A percentile compares a stretch with the other conserved stretches of the same genome.
phyloP scores from a whole-genome alignment of 768 basidiomycete genomes.

The Dentipellis sp. region DNA sequence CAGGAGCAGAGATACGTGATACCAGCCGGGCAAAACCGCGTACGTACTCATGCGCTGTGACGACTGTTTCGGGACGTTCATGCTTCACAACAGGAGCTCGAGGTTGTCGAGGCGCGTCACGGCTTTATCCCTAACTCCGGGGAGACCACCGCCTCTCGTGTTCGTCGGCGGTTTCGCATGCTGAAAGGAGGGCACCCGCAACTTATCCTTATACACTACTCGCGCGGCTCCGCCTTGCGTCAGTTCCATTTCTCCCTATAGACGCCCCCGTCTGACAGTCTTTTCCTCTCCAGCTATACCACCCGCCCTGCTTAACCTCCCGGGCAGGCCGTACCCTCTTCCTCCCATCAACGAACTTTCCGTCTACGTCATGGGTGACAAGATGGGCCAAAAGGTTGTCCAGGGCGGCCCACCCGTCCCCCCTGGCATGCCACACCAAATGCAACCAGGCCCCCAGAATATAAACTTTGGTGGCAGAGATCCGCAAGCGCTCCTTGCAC shows the following conservation, averaged over 20 bases:
- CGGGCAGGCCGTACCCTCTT: conserved; percentile 65
- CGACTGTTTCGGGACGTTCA: conserved; percentile 3
- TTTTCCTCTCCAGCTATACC: conserved; percentile 38
- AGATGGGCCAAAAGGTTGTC: conserved; percentile 55
- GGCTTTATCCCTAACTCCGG: conserved; percentile 65
- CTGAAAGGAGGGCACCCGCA: conserved; percentile 64
- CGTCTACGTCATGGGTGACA: conserved; percentile 66
- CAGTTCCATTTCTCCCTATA: conserved; percentile 22
- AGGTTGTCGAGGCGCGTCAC: conserved; percentile 62
- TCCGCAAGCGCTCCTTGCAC: conserved; percentile 60
- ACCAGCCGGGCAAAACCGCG: conserved; percentile 40
- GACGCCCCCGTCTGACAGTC: not conserved
- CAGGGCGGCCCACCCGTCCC: not conserved
- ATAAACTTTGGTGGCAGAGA: conserved; percentile 11
- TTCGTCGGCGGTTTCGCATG: conserved; percentile 65
- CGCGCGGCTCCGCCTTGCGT: conserved; percentile 56
- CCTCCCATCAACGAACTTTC: conserved; percentile 55
- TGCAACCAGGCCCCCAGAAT: not conserved
- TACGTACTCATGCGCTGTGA: conserved; percentile 25
- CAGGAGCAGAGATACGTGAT: conserved; percentile 54
- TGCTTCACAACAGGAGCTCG: conserved; percentile 50
- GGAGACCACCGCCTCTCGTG: conserved; percentile 56
- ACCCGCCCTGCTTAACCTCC: conserved; percentile 47
- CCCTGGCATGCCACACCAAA: conserved; percentile 3
- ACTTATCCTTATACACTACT: conserved; percentile 71